Base-by-base conservation (phyloP, 164 flowering plant species). In the Vitis rotundifolia region DNA sequence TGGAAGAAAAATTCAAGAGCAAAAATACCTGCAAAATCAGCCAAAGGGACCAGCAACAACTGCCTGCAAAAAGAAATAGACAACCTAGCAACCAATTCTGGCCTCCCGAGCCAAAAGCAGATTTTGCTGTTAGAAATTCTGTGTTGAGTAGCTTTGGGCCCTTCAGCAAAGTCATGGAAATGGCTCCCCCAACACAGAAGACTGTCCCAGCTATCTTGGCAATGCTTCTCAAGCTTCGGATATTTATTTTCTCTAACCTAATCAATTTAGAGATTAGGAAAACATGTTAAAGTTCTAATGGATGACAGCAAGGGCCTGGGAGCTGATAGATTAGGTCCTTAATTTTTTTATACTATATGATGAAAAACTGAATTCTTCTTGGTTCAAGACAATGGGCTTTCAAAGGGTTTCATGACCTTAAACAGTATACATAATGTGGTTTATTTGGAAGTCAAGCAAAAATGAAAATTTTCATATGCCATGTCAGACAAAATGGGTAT, bases 31-130 rank as follows among this genome's bases (percentile, higher is more conserved):
- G 92, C 77, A 89, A 67, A 65, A 85, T 82, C 9, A 89, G 81
- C 97, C 93, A 88, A 69, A 76, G 0, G 11, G 93, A 85, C 92
- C 92, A 87, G 77, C 83, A 85, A 73, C 76, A 75, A 64, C 64
- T 26, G 74, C 88, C 83, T 66, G 52, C 85, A 66, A 88, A 79
- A 67, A 91, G 84, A 15, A 80, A 68, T 31, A 82, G 63, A 67
- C 88, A 83, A 47, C 97, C 97, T 55, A 83, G 62, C 64, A 83
- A 16, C 91, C 91, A 86, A 47, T 63, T 80, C 28, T 81, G 79
- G 47, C 63, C 72, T 59, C 53, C 77, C n/a, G 47, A 11, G 50
- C 13, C 49, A 11, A 68, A 68, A 2, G 59, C 58, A 51, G 71
- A 49, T 7, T 55, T 64, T 44, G n/a, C 19, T 10, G 60, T 63